Conservation (phyloP, 1,139 yeast genomes). For the Yamadazyma pseudoaaseri region DNA sequence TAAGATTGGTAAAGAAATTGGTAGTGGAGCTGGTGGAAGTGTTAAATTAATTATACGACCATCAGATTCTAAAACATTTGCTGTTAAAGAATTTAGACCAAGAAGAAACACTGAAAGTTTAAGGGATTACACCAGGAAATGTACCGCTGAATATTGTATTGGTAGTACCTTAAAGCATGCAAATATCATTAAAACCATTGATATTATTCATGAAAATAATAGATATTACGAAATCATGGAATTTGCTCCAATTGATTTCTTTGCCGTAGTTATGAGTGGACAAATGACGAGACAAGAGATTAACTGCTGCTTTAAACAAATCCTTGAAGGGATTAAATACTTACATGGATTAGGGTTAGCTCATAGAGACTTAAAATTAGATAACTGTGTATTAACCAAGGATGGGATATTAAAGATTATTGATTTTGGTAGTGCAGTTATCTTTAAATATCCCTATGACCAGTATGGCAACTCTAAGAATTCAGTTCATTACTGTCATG, state of each 20-base stretch:
- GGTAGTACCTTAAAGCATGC: slow-evolving; percentile 96
- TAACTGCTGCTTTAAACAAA: slow-evolving; percentile 86
- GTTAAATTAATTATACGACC: slow-evolving; percentile 84
- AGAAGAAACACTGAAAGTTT: slow-evolving; percentile 78
- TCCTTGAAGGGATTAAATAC: slow-evolving; percentile 79
- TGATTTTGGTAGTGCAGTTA: slow-evolving; percentile 96
- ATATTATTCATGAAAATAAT: slow-evolving; percentile 82
- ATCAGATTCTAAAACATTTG: slow-evolving; percentile 81
- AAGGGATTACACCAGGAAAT: slow-evolving; percentile 90
- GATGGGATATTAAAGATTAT: slow-evolving; percentile 88
- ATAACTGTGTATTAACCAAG: slow-evolving; percentile 86
- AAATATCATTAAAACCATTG: slow-evolving; percentile 89
- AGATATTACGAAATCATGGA: slow-evolving; percentile 96
- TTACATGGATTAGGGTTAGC: slow-evolving; percentile 89
- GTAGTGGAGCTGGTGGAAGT: slow-evolving; percentile 98
- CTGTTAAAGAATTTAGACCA: slow-evolving; percentile 94
- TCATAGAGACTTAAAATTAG: slow-evolving; percentile 92
- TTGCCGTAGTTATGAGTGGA: slow-evolving; percentile 97
- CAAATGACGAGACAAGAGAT: slow-evolving; percentile 83
- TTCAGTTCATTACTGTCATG: slow-evolving; percentile 77
- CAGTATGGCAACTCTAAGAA: slow-evolving; percentile 44
- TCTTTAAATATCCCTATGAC: slow-evolving; percentile 89
- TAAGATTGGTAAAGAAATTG: slow-evolving; percentile 83
- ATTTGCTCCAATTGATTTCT: slow-evolving; percentile 93
- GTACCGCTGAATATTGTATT: slow-evolving; percentile 95